Evolutionary conservation across 805 yeast species (phyloP).

Genomic region (Ogataea saltuana): DNA sequence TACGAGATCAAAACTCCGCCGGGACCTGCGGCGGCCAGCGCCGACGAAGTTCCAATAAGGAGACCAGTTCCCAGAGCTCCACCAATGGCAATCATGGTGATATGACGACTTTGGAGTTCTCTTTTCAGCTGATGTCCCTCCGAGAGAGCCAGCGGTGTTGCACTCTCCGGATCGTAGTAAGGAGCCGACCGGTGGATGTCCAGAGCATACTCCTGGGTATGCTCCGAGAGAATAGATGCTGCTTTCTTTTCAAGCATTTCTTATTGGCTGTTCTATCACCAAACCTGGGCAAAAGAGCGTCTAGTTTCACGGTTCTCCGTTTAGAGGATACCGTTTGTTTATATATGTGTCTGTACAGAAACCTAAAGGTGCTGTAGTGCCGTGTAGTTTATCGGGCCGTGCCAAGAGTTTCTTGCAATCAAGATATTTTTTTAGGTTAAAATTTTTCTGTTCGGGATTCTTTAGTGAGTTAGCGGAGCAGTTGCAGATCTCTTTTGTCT

Average conservation of each 20-base stretch:
- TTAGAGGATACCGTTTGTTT: no score
- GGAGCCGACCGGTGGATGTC: conserved; percentile 43
- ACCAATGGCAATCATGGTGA: conserved; percentile 70
- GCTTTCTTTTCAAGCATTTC: conserved; percentile 6
- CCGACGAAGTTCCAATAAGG: conserved; percentile 73
- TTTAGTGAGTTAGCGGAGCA: no score
- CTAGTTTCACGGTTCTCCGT: no score
- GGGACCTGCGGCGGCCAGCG: conserved; percentile 72
- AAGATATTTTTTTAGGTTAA: no score
- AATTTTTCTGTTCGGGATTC: no score
- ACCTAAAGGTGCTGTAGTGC: no score
- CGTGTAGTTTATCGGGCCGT: no score
- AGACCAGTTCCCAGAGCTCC: conserved; percentile 84
- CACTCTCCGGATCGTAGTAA: conserved; percentile 8
- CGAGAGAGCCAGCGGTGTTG: conserved; percentile 40
- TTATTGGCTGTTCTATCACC: no score
- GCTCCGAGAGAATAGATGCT: conserved; percentile 22
- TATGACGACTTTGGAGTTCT: conserved; percentile 50
- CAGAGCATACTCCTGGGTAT: conserved; percentile 49
- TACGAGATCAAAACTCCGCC: conserved; percentile 64
- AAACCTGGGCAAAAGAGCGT: no score
- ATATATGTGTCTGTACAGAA: no score
- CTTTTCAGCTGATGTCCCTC: conserved; percentile 49
- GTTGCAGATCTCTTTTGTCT: not conserved
- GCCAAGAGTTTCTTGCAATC: no score